phyloP scores from a whole-genome alignment of 2,329 filamentous ascomycete species.

The Ceratocystis papillata region DNA sequence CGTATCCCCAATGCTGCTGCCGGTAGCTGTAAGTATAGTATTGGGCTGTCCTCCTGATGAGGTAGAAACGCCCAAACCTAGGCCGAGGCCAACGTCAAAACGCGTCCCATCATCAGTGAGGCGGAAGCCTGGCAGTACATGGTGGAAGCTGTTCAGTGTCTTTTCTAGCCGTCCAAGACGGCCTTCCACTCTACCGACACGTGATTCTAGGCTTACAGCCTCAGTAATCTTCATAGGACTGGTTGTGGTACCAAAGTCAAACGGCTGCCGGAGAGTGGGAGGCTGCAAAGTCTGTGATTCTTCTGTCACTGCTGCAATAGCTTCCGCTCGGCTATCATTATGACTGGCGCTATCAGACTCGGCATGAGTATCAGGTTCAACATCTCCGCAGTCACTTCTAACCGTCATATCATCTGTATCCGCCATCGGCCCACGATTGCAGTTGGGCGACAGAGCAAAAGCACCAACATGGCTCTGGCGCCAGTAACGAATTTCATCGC shows the following conservation, averaged over 20 bases:
- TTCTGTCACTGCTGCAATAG: neutral
- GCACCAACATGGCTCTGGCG: constrained; percentile 46
- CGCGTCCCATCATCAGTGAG: constrained; percentile 26
- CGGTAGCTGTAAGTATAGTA: constrained; percentile 1
- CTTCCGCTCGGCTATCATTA: constrained; percentile 27
- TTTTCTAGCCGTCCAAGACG: constrained; percentile 45
- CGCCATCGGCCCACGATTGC: constrained; percentile 30
- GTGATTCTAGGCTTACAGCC: constrained; percentile 43
- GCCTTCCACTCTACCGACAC: constrained; percentile 42
- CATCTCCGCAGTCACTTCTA: neutral
- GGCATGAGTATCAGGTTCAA: constrained; percentile 29
- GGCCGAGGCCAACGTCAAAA: neutral
- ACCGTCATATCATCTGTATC: constrained; percentile 28
- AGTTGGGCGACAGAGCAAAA: constrained; percentile 42
- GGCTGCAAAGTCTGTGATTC: constrained; percentile 26
- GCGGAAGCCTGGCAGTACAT: constrained; percentile 36
- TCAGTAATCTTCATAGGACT: constrained; percentile 47
- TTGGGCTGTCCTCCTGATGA: constrained; percentile 4
- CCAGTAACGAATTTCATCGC: constrained; percentile 55
- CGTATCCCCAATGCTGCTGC: neutral
- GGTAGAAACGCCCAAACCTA: neutral
- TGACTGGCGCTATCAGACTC: constrained; percentile 20
- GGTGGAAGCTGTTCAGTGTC: constrained; percentile 41
- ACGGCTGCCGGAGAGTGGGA: constrained; percentile 39
- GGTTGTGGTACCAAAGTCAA: constrained; percentile 43